Evolutionary conservation across 345 rosid genomes (phyloP).

Genomic region (Draba incana): DNA sequence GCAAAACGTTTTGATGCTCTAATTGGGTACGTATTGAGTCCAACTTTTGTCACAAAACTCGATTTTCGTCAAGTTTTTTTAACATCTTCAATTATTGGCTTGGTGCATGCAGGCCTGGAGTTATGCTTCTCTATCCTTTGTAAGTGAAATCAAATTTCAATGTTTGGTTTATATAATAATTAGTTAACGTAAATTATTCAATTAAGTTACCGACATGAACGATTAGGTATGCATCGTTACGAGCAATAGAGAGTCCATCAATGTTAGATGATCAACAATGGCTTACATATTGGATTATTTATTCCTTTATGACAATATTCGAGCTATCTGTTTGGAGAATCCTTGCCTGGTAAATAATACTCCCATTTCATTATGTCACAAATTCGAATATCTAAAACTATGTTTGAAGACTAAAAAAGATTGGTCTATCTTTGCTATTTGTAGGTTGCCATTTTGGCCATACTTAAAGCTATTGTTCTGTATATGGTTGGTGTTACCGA

Average conservation of each 20-base stretch:
- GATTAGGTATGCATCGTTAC: constrained; percentile 76
- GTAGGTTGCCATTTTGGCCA: constrained; percentile 91
- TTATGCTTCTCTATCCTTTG: constrained; percentile 92
- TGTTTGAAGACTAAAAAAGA: not conserved
- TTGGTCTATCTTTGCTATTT: not conserved
- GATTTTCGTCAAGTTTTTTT: not conserved
- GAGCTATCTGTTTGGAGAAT: constrained; percentile 69
- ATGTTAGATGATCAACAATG: constrained; percentile 87
- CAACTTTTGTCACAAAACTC: not conserved
- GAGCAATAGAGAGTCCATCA: constrained; percentile 93
- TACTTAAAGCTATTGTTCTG: constrained; percentile 74
- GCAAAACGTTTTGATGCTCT: constrained; percentile 69
- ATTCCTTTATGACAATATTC: constrained; percentile 78
- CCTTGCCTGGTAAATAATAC: constrained; percentile 65
- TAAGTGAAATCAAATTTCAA: constrained; percentile 45
- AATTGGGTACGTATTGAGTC: constrained; percentile 52
- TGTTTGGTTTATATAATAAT: not conserved
- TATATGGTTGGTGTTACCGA: constrained; percentile 86
- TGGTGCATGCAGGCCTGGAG: constrained; percentile 65
- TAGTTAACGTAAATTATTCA: too few relatives aligned
- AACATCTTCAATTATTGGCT: not conserved
- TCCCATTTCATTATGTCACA: not conserved
- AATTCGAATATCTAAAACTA: not conserved
- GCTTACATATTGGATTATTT: constrained; percentile 94
- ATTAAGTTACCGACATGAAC: not conserved